Evolutionary conservation across 2,329 filamentous ascomycete species (phyloP), one percentile per base, ranked within the genome.

Genomic region (Phialemonium atrogriseum): DNA sequence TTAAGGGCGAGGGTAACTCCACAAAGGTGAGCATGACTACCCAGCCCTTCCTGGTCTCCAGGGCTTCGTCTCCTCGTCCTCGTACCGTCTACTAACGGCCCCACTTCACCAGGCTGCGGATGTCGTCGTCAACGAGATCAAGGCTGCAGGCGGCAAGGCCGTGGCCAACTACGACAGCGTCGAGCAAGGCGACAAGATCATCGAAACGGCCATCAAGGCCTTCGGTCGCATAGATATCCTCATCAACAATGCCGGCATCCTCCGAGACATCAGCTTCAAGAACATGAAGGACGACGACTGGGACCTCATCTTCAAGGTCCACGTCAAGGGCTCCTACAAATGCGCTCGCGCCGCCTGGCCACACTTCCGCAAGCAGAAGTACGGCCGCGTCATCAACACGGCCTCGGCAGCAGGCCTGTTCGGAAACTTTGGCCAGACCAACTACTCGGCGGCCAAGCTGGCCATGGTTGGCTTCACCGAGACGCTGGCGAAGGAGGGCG

Each of bases 331-430:
- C 48, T 81, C 87, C 51, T 98, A 94, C 73, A 96, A 94, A 76
- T 94, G 85, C 59, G 74, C 91, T 39, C 80, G 79, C 59, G 91
- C 91, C 41, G 91, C 91, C 32, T 98, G 91, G 89, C 87, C 89
- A 38, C 72, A 96, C 62, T 96, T 98, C 74, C 77, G 89, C 54
- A 96, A 96, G 68, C 91, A 98, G 66, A 96, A 95, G 76, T 98
- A 85, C 58, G 91, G 91, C 42, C 78, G 91, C 49, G 71, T 98
- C 46, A 94, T 98, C 66, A 96, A 93, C 71, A 96, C 91, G 15
- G 78, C 89, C 22, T 96, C 89, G n/a, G 87, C 87, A 35, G 88
- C 91, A 40, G 91, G 91, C 50, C 71, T 98, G 33, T 96, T 94
- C 57, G 91, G 91, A 51, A 91, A 77, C 64, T 96, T 95, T 53